phyloP scores from a whole-genome alignment of 257 asterid species.

The Solanum pinnatisectum region DNA sequence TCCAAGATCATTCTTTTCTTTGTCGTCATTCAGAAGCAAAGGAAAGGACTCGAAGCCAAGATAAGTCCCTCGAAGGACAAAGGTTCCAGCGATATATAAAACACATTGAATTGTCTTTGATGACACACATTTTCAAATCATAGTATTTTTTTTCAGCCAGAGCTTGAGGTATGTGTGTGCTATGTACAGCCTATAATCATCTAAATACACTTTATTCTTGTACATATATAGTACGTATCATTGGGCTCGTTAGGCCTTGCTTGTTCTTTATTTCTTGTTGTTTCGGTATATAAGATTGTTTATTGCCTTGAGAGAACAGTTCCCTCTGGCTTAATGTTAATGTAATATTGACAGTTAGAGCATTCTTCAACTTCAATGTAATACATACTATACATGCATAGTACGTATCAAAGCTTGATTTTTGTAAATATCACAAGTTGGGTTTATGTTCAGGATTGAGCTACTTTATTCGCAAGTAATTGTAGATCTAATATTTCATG shows the following conservation, averaged over 20 bases:
- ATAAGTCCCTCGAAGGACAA: neutral
- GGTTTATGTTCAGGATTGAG: neutral
- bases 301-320: neutral
- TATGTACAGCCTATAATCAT: neutral
- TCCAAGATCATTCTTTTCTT: slow-evolving; percentile 10
- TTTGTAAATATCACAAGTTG: neutral
- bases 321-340: neutral
- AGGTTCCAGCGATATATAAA: neutral
- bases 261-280: neutral
- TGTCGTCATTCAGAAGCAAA: slow-evolving; percentile 9
- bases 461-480: neutral
- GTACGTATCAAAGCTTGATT: neutral
- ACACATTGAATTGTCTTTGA: neutral
- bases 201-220: neutral
- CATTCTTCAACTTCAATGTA: neutral
- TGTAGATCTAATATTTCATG: neutral
- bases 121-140: neutral
- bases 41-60: slow-evolving; percentile 13
- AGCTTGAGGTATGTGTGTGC: slow-evolving; percentile 2
- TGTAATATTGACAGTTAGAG: neutral
- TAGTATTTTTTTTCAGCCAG: neutral
- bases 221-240: neutral
- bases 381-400: neutral
- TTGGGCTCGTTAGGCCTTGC: neutral
- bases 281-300: neutral